These are phyloP conservation scores for Takakia lepidozioides DNA, from an alignment of 225 moss, liverwort and hornwort species.

Conservation along the genomic window DNA sequence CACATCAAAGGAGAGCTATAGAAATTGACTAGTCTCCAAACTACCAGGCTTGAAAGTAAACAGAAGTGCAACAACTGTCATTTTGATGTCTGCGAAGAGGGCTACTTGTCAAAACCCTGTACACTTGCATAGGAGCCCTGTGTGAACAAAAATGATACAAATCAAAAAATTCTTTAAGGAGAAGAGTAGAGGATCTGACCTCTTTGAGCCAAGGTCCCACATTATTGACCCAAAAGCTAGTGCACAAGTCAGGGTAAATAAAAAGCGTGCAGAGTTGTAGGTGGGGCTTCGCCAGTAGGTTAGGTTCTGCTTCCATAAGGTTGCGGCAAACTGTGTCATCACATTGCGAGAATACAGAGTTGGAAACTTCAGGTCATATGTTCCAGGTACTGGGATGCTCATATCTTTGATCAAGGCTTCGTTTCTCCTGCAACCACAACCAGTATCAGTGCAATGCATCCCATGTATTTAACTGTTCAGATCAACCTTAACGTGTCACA, in stretches of 20 bases:
- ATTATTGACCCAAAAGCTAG: conserved; percentile 85
- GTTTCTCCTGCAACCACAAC: conserved; percentile 39
- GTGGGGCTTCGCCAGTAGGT: conserved; percentile 97
- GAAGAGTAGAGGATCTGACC: conserved; percentile 24
- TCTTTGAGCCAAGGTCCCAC: conserved; percentile 79
- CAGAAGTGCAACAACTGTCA: background rate
- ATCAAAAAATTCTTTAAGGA: background rate
- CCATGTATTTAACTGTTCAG: background rate
- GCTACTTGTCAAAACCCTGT: too few species aligned
- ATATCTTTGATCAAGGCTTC: conserved; percentile 58
- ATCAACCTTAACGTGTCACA: too few species aligned
- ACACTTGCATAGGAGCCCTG: too few species aligned
- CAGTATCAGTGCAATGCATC: background rate
- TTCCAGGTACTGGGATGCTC: conserved; percentile 49
- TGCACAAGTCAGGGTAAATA: conserved; percentile 71
- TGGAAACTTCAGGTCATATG: conserved; percentile 65
- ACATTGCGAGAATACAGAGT: conserved; percentile 58
- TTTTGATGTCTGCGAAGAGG: too few species aligned
- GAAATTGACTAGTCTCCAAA: background rate
- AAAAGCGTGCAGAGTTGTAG: conserved; percentile 85
- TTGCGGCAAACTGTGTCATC: conserved; percentile 55
- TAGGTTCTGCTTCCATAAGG: conserved; percentile 70
- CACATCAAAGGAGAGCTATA: too few species aligned
- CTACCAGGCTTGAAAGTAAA: background rate
- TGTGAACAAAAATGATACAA: background rate